Base-by-base conservation (phyloP, 176 grass and related monocot species). In the Dactylis glomerata region DNA sequence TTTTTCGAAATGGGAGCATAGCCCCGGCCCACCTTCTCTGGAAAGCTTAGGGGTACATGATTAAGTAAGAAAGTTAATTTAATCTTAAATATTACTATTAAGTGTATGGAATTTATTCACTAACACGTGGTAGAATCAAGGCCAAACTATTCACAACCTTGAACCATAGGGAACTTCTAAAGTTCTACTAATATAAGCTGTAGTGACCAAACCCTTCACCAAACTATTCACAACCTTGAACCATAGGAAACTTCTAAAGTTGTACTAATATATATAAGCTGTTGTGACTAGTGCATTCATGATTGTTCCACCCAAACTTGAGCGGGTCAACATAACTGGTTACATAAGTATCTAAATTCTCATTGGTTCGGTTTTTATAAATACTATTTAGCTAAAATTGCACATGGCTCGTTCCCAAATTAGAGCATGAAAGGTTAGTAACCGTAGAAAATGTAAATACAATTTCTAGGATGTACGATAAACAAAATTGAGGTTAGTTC, bases 121-220 rank as follows among this genome's bases (percentile, higher is more conserved):
- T n/a, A 34, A 26, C 13, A 84, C 36, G 75, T 88, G 75, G 76
- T 73, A 23, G 55, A 88, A 80, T 79, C 66, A 73, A 73, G 41
- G 24, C 41, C 69, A 46, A 79, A 73, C 44, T 66, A 73, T 15
- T 11, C 26, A 31, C 81, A 66, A 30, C 23, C 14, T 0, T 3
- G 41, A 52, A 54, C 6, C 55, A 79, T 73, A 63, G 13, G 66
- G 22, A 73, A 73, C 52, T 73, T 54, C 15, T 22, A 24, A 32
- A 74, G 16, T 1, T 49, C 11, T 33, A 59, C 30, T 56, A 46
- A 27, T 5, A 59, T 58, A 38, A 42, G 41, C 63, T 73, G 36
- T 17, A 45, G 69, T 47, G 41, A 45, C 41, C 67, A 42, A 69
- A 23, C 10, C 66, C 33, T 34, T 8, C 10, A 11, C 41, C 69